Evolutionary conservation across 164 flowering plant genomes (phyloP).

Genomic region (Malania oleifera): DNA sequence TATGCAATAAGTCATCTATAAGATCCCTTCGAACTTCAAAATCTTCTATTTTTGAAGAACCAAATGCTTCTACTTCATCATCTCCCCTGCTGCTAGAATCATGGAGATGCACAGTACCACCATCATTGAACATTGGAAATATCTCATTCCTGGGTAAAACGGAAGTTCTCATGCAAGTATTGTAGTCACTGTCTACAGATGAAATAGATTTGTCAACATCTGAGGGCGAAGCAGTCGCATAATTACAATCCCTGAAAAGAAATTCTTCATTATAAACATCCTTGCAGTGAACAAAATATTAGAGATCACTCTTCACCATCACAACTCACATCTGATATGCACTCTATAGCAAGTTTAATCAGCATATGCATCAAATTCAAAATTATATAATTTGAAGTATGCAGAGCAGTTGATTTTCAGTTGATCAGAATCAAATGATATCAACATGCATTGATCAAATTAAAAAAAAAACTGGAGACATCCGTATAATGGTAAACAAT

Average conservation of each 20-base stretch:
- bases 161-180: constrained; percentile 17
- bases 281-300: too few species aligned
- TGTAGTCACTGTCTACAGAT: constrained; percentile 21
- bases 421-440: too few species aligned
- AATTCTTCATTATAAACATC: neutral
- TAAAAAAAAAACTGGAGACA: too few species aligned
- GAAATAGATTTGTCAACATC: constrained; percentile 25
- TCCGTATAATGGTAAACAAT: too few species aligned
- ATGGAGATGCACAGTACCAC: constrained; percentile 19
- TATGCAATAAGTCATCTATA: constrained; percentile 90
- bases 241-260: constrained; percentile 28
- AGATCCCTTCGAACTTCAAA: constrained; percentile 77
- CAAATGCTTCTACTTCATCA: constrained; percentile 26
- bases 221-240: constrained; percentile 18
- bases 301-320: neutral
- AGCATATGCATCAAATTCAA: too few species aligned
- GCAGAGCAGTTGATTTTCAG: too few species aligned
- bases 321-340: neutral
- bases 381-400: too few species aligned
- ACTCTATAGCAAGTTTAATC: too few species aligned
- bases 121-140: constrained; percentile 24
- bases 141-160: constrained; percentile 27
- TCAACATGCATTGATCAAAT: too few species aligned
- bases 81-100: constrained; percentile 27
- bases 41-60: constrained; percentile 36